These are phyloP conservation scores for Pterocarpus macrocarpus DNA, from an alignment of 306 rosid genomes.

Conservation along the genomic window DNA sequence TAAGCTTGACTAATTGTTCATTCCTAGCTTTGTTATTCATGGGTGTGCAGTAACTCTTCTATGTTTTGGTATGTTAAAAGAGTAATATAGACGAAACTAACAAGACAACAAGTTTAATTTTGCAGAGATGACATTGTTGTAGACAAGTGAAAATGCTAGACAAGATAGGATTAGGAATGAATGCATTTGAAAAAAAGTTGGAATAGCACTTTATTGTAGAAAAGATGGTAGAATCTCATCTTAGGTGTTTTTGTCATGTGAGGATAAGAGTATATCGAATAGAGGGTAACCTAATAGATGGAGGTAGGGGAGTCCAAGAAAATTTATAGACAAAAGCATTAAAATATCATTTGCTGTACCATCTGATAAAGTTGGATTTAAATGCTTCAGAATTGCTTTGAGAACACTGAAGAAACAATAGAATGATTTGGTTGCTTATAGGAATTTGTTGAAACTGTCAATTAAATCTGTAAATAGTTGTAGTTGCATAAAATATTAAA, in stretches of 20 bases:
- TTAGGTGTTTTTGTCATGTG: too few relatives aligned
- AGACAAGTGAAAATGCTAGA: background rate
- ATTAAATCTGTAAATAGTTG: background rate
- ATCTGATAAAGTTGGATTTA: too few relatives aligned
- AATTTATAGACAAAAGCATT: too few relatives aligned
- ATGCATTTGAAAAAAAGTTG: background rate
- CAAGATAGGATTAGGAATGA: background rate
- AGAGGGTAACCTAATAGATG: too few relatives aligned
- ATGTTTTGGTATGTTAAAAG: background rate
- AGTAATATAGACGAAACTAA: background rate
- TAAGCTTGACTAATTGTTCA: conserved; percentile 33
- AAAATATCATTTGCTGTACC: too few relatives aligned
- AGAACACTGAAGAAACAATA: too few relatives aligned
- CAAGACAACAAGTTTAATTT: background rate
- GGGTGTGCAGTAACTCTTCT: background rate
- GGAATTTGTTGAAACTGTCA: background rate
- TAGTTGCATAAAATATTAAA: background rate
- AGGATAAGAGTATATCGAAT: too few relatives aligned
- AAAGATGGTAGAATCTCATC: background rate
- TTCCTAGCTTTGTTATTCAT: conserved; percentile 36
- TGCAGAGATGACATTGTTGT: background rate
- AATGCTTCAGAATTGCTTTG: too few relatives aligned
- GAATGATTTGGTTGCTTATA: background rate
- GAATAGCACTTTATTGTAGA: background rate
- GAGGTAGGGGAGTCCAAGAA: too few relatives aligned